Evolutionary conservation across 495 filamentous ascomycete species (phyloP), one percentile per base, ranked within the genome.

Genomic region (Aspergillus egyptiacus): DNA sequence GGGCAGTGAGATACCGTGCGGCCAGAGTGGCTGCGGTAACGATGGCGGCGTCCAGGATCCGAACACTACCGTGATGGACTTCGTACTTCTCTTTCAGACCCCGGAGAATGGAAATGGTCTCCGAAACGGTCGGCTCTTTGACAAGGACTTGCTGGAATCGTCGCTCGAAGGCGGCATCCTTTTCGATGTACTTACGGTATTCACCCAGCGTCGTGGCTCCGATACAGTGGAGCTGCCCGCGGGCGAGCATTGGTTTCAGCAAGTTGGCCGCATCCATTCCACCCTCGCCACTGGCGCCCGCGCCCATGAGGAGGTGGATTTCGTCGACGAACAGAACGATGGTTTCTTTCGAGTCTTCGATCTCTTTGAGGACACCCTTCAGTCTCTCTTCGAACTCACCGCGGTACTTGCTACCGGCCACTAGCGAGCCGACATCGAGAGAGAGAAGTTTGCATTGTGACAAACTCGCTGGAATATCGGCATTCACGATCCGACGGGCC

Each of bases 251-350:
- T 5, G 90, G 93, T 74, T 98, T 98, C 54, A 98, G 77, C 35
- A 98, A 69, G 63, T 98, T 98, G 57, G 93, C 93, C 20, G 93
- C 94, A 59, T 98, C 93, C 93, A 98, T 98, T 47, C 93, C 93
- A 40, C 93, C 93, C 63, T 98, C 93, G 36, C 93, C 93, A 49
- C 82, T 86, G 24, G 87, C 79, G 31, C 93, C 93, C 50, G 93
- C 93, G 28, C 93, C 93, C 93, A 98, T 98, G 45, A 98, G 81
- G 14, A 98, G 79, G 72, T 98, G 93, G 40, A 98, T 98, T 61
- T 98, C 93, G 61, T 98, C 93, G 53, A 98, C 91, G 56, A 98
- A 98, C 23, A 98, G 81, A 38, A 98, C 83, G 49, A 98, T 95
- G 73, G 88, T 95, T 22, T 98, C 89, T 62, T 91, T 90, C n/a